Evolutionary conservation across 345 rosid species (phyloP).

Genomic region (Ceriops tagal): DNA sequence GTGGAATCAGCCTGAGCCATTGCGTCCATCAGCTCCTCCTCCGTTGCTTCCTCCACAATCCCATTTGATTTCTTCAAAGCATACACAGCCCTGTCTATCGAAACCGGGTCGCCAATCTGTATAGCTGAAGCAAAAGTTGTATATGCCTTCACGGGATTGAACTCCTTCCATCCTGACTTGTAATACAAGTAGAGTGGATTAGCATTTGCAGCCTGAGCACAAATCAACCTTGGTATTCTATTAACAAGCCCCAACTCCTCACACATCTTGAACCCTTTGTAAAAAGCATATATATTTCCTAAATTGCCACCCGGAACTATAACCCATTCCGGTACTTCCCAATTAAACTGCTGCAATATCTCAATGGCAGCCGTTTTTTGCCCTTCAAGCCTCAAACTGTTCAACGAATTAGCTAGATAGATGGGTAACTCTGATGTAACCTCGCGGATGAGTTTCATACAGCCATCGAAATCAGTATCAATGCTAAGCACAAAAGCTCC

Average conservation of each 20-base stretch:
- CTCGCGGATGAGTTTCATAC: conserved; percentile 83
- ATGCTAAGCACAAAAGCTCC: conserved; percentile 90
- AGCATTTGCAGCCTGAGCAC: conserved; percentile 92
- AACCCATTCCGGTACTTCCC: conserved; percentile 97
- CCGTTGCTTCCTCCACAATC: conserved; percentile 85
- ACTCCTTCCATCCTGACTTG: conserved; percentile 73
- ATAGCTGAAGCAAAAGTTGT: conserved; percentile 88
- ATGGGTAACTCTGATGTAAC: conserved; percentile 77
- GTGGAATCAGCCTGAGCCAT: conserved; percentile 93
- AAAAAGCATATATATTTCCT: conserved; percentile 88
- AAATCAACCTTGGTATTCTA: conserved; percentile 73
- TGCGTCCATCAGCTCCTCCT: conserved; percentile 93
- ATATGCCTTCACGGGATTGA: conserved; percentile 63
- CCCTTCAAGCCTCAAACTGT: conserved; percentile 84
- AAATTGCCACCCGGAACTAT: conserved; percentile 91
- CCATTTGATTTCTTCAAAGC: conserved; percentile 71
- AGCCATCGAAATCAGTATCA: conserved; percentile 89
- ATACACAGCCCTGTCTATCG: conserved; percentile 81
- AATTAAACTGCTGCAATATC: conserved; percentile 89
- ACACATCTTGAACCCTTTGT: conserved; percentile 88
- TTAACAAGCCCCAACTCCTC: conserved; percentile 78
- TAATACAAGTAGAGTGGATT: conserved; percentile 82
- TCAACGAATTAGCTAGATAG: conserved; percentile 80
- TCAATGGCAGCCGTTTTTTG: conserved; percentile 90
- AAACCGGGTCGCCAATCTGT: conserved; percentile 91